Base-by-base conservation (phyloP, 805 yeast genomes). In the Candida ulmi region DNA sequence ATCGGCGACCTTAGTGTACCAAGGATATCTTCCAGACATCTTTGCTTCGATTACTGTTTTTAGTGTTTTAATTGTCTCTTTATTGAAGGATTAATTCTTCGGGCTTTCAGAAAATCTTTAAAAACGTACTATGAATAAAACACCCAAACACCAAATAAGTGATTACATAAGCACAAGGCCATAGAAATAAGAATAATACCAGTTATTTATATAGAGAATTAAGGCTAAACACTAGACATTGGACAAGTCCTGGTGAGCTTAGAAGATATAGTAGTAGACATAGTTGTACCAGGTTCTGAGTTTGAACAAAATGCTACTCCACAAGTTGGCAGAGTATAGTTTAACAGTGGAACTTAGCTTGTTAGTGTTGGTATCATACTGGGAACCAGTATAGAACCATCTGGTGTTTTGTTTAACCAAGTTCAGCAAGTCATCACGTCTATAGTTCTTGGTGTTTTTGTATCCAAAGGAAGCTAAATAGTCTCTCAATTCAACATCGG, bases 1-100 rank as follows among this genome's bases (percentile, higher is more conserved):
- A 59, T 83, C 91, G 3, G 86, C 76, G 3, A 74, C 78, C 59
- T 76, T 80, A 2, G 83, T 78, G 58, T 83, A 83, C 91, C 91
- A 83, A 35, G 90, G 85, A 56, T 75, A 74, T 52, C 61, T 63
- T 25, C 52, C 52, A 18, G 76, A 61, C 77, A 72, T 72, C 6
- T 26, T 26, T 5, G 9, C 11, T 23, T 8, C 11, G 25, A 8
- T 23, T 23, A 8, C 11, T 23, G 25, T 23, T 23, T 11, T 23
- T 23, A 8, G 8, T 23, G 25, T 12, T 11, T 26, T 26, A 26
- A 24, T 35, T 42, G 27, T n/a, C 11, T 7, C 6, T 18, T 12
- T 29, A n/a, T n/a, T 26, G 13, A 21, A 24, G 9, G 24, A 9
- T 21, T n/a, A n/a, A n/a, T n/a, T n/a, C n/a, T 26, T 26, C 11